Percentiles rank a stretch among this genome's conserved stretches.
Evolutionary conservation across 2,329 filamentous ascomycete species (phyloP).

Genomic region (Verticillium alfalfae): DNA sequence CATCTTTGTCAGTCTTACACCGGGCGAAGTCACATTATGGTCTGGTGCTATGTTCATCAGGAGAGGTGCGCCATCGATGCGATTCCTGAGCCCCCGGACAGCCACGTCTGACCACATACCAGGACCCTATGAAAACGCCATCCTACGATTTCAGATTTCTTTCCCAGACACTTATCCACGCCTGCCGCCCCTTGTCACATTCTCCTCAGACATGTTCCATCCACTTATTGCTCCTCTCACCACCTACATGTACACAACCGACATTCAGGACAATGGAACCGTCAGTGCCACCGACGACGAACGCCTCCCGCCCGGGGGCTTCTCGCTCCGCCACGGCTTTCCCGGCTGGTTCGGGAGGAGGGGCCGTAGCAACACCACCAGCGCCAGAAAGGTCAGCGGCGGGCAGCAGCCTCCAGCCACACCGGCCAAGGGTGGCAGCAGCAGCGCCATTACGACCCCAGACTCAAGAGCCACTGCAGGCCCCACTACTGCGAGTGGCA

Average conservation of each 20-base stretch:
- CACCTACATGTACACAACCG: slow-evolving; percentile 89
- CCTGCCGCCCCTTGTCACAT: slow-evolving; percentile 77
- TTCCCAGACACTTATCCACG: slow-evolving; percentile 78
- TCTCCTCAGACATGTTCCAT: slow-evolving; percentile 91
- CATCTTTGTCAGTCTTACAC: slow-evolving; percentile 78
- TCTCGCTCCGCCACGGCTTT: slow-evolving; percentile 87
- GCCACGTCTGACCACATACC: slow-evolving; percentile 2
- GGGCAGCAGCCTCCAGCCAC: slow-evolving; percentile 18
- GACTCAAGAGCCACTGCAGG: slow-evolving; percentile 19
- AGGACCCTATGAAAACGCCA: slow-evolving; percentile 86
- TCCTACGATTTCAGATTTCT: slow-evolving; percentile 84
- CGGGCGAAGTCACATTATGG: slow-evolving; percentile 78
- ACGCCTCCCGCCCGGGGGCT: slow-evolving; percentile 78
- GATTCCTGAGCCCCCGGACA: background rate
- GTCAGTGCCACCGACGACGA: slow-evolving; percentile 81
- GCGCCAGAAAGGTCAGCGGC: slow-evolving; percentile 32
- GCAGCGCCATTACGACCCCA: slow-evolving; percentile 21
- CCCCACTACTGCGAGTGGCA: slow-evolving; percentile 6
- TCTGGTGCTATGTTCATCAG: slow-evolving; percentile 88
- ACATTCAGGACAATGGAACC: slow-evolving; percentile 67
- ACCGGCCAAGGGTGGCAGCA: slow-evolving; percentile 14
- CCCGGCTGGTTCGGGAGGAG: slow-evolving; percentile 77
- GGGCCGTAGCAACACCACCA: slow-evolving; percentile 32
- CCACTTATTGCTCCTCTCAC: slow-evolving; percentile 87
- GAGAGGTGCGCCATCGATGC: slow-evolving; percentile 67